Conservation (phyloP, 192 early-diverging fungal genomes). For the Diversispora eburnea region DNA sequence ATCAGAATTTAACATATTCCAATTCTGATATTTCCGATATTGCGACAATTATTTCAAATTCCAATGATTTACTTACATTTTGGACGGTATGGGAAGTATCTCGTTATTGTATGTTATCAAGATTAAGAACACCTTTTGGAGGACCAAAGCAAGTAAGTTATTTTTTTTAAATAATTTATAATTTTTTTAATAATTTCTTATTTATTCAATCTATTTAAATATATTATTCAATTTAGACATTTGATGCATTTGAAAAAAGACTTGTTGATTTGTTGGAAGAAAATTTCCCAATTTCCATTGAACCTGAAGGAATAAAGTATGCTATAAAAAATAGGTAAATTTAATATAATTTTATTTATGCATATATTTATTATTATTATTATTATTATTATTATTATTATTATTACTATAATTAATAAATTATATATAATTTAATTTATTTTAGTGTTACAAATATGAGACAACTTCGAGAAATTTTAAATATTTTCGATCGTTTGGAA, state of each 20-base stretch:
- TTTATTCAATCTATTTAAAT: not conserved
- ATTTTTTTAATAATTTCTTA: not conserved
- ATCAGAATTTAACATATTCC: conserved; percentile 13
- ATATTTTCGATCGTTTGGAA: conserved; percentile 69
- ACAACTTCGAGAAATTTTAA: conserved; percentile 46
- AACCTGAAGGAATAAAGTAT: not conserved
- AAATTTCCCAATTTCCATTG: not conserved
- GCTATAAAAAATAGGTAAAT: conserved; percentile 5
- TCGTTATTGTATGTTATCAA: conserved; percentile 67
- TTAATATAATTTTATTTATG: too few relatives aligned
- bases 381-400: not conserved
- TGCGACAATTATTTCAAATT: conserved; percentile 27
- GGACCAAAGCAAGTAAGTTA: conserved; percentile 55
- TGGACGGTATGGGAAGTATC: conserved; percentile 77
- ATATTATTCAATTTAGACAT: conserved; percentile 35
- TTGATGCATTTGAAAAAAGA: conserved; percentile 49
- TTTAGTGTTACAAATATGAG: not conserved
- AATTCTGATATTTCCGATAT: conserved; percentile 9
- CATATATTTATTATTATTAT: not conserved
- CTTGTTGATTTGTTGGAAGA: conserved; percentile 35
- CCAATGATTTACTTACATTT: conserved; percentile 50
- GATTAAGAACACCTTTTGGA: conserved; percentile 73
- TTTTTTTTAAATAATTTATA: too few relatives aligned
- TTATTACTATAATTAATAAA: not conserved
- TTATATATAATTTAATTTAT: not conserved